Conservation (phyloP, 2,329 filamentous ascomycete genomes). For the Penicillium verrucosum region DNA sequence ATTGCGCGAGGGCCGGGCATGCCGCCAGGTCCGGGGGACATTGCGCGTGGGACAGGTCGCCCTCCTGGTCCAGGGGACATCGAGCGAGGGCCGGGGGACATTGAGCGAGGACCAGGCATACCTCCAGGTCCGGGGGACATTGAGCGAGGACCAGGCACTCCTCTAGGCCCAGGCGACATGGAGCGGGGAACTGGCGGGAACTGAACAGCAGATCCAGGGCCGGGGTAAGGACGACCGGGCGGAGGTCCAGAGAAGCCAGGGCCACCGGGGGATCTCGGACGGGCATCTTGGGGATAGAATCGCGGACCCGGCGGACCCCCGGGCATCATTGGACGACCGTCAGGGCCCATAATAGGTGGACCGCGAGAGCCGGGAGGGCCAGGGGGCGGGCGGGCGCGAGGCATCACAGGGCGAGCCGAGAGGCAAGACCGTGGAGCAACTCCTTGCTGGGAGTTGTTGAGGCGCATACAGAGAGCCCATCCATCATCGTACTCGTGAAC, state of each 20-base stretch:
- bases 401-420: constrained; percentile 87
- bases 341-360: constrained; percentile 35
- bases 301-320: constrained; percentile 30
- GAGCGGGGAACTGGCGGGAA: constrained; percentile 38
- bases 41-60: constrained; percentile 28
- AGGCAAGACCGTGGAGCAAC: constrained; percentile 92
- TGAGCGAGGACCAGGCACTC: constrained; percentile 28
- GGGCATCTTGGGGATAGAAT: constrained; percentile 36
- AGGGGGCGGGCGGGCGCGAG: constrained; percentile 55
- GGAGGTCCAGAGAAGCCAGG: constrained; percentile 30
- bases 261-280: constrained; percentile 46
- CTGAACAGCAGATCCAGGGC: constrained; percentile 27
- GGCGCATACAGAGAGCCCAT: constrained; percentile 89
- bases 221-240: constrained; percentile 23
- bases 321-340: constrained; percentile 29
- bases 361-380: constrained; percentile 35
- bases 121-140: constrained; percentile 31
- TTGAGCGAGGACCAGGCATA: constrained; percentile 35
- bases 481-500: constrained; percentile 97
- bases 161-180: constrained; percentile 34
- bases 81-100: constrained; percentile 31
- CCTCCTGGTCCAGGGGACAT: constrained; percentile 35
- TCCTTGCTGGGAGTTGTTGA: constrained; percentile 88
- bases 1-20: constrained; percentile 29
- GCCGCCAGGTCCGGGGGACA: constrained; percentile 28